A percentile compares a stretch with the other conserved stretches of the same genome.
Evolutionary conservation across 768 basidiomycete species (phyloP).

Genomic region (Xerocomellus dryophilus): DNA sequence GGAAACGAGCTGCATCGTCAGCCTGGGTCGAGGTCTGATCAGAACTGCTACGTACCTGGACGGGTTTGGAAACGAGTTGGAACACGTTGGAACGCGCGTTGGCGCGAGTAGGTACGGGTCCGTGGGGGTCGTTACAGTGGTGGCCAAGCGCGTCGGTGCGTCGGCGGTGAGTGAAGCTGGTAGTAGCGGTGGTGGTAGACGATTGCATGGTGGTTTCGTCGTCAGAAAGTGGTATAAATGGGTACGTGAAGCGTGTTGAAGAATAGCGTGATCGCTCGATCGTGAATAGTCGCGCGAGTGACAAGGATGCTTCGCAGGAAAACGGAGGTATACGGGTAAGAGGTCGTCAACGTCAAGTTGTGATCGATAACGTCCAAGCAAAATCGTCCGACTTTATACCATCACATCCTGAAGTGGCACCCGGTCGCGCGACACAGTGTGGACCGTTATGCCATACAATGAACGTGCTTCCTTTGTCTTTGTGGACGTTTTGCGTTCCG

Average conservation of each 20-base stretch:
- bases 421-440: background rate
- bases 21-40: background rate
- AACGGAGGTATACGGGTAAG: background rate
- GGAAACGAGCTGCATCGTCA: background rate
- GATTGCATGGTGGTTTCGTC: background rate
- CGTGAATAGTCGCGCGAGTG: background rate
- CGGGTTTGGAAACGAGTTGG: background rate
- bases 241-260: background rate
- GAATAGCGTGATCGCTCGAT: background rate
- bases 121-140: background rate
- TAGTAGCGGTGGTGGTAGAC: background rate
- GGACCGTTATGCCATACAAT: background rate
- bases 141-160: background rate
- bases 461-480: constrained; percentile 11
- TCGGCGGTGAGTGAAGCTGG: background rate
- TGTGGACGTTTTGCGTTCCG: background rate
- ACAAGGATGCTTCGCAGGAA: background rate
- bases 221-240: background rate
- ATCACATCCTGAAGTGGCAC: constrained; percentile 5
- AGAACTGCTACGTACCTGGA: background rate
- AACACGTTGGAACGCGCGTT: background rate
- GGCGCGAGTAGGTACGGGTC: background rate
- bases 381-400: constrained; percentile 6
- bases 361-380: background rate
- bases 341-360: background rate